Percentiles rank a stretch among this genome's conserved stretches.
Evolutionary conservation across 2,329 filamentous ascomycete genomes (phyloP).

Genomic region (Nakataea oryzae): DNA sequence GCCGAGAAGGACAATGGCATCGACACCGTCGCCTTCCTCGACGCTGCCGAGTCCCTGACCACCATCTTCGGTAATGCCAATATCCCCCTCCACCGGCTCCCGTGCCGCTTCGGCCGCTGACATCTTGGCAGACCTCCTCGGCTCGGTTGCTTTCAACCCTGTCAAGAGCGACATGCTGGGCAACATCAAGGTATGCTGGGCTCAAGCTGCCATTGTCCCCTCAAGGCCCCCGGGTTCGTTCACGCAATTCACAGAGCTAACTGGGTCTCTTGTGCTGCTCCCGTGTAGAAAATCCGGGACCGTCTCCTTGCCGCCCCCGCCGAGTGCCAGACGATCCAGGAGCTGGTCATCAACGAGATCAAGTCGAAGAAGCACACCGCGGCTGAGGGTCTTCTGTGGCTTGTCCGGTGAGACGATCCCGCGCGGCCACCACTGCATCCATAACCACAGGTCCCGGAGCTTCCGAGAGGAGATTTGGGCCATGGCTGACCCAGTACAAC

Average conservation of each 20-base stretch:
- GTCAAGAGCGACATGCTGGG: constrained; percentile 87
- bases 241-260: not conserved
- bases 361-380: constrained; percentile 82
- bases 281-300: constrained; percentile 70
- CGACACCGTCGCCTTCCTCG: constrained; percentile 77
- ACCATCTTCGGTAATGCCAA: constrained; percentile 65
- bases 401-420: constrained; percentile 57
- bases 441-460: not conserved
- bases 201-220: not conserved
- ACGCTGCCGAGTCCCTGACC: constrained; percentile 78
- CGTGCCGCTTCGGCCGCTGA: not conserved
- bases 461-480: not conserved
- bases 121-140: constrained; percentile 43
- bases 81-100: not conserved
- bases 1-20: constrained; percentile 66
- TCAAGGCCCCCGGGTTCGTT: too few species aligned
- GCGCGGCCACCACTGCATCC: not conserved
- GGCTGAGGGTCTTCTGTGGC: constrained; percentile 84
- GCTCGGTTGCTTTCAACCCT: constrained; percentile 68
- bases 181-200: constrained; percentile 68
- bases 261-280: not conserved
- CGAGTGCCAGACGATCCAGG: constrained; percentile 76
- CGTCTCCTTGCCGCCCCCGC: constrained; percentile 67
- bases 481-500: not conserved
- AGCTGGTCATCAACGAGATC: constrained; percentile 76